Evolutionary conservation across 345 rosid species (phyloP), one percentile per base, ranked within the genome.

Genomic region (Draba incana): DNA sequence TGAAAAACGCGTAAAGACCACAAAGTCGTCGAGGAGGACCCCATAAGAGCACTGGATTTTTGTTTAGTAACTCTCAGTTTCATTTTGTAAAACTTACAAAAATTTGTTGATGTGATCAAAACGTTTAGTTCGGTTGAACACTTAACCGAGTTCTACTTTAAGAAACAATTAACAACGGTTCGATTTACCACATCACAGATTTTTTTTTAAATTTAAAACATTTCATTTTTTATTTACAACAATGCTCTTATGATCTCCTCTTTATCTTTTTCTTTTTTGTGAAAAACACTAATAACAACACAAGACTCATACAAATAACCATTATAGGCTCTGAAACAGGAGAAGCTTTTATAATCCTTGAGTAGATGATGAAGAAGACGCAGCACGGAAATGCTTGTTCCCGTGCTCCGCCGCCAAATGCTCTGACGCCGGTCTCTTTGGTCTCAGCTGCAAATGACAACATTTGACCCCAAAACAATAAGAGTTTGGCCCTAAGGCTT

Each of bases 391-490:
- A 76, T 89, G 94, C 88, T 89, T 92, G 84, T 78, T 72, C 75
- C 86, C 94, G 43, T 85, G 94, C 68, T 92, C 98, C 8, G 83
- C 88, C 65, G 55, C 59, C 57, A 83, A 77, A 75, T 73, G 78
- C 44, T 92, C 94, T 0, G 90, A 57, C 69, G 94, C 96, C 24
- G 94, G 87, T 79, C 94, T 83, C 81, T 92, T 92, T 58, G 82
- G 84, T 83, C 92, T 84, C 83, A 87, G 68, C 94, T 87, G 88
- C 72, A 42, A 69, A 12, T 42, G 47, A 31, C 28, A 68, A 27
- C 23, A 20, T 57, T 16, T 20, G 7, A 10, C 24, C 38, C 38
- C 2, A 35, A 20, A 20, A 35, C 41, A 33, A 44, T 28, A 10
- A 23, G 31, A 50, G 37, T 43, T 49, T 6, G 48, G 31, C 6